A percentile compares a stretch with the other conserved stretches of the same genome.
Evolutionary conservation across 1,284 basidiomycete genomes (phyloP).

Genomic region (Pisolithus thermaeus): DNA sequence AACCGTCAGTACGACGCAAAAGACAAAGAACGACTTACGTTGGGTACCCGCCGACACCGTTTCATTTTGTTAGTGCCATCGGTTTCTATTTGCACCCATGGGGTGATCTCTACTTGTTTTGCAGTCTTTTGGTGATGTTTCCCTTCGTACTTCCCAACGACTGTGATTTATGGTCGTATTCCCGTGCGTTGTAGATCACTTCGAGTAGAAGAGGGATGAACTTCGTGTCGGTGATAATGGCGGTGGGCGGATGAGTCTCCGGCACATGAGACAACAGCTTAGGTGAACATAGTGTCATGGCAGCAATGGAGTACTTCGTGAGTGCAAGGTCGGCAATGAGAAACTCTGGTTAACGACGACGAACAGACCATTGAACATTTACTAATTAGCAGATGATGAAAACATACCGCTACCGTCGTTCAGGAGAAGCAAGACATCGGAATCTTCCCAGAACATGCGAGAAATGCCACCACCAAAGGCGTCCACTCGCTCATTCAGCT

Average conservation of each 20-base stretch:
- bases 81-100: slow-evolving; percentile 60
- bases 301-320: slow-evolving; percentile 62
- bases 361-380: slow-evolving; percentile 3
- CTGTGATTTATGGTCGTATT: slow-evolving; percentile 52
- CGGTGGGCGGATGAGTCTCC: slow-evolving; percentile 57
- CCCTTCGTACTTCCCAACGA: slow-evolving; percentile 54
- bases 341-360: slow-evolving; percentile 47
- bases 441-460: too few relatives aligned
- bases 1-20: background rate
- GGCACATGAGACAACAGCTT: slow-evolving; percentile 55
- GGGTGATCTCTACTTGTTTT: slow-evolving; percentile 47
- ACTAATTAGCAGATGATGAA: background rate
- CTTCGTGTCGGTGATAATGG: slow-evolving; percentile 60
- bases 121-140: slow-evolving; percentile 38
- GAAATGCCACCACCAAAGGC: too few relatives aligned
- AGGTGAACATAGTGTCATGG: slow-evolving; percentile 61
- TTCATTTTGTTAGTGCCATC: slow-evolving; percentile 42
- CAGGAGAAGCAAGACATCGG: slow-evolving; percentile 64
- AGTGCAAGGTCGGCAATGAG: slow-evolving; percentile 71
- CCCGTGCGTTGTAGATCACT: slow-evolving; percentile 54
- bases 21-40: slow-evolving; percentile 16
- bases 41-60: slow-evolving; percentile 8
- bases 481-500: too few relatives aligned
- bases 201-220: slow-evolving; percentile 65
- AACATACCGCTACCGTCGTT: slow-evolving; percentile 67